A percentile compares a stretch with the other conserved stretches of the same genome.
Conservation (phyloP, 495 filamentous ascomycete species). For the Durotheca rogersii region DNA sequence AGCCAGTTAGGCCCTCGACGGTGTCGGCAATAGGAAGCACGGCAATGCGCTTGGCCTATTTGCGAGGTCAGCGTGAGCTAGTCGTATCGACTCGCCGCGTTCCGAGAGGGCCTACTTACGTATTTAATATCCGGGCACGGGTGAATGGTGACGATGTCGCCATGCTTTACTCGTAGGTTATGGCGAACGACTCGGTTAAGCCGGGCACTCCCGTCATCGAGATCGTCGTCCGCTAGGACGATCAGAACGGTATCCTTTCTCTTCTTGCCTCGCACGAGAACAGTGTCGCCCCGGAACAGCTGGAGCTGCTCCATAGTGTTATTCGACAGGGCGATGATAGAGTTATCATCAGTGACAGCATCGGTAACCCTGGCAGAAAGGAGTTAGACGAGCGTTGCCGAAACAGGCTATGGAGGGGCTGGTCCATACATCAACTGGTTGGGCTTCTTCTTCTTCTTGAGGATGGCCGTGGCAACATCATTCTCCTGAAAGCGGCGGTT, state of each 20-base stretch:
- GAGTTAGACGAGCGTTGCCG: slow-evolving; percentile 39
- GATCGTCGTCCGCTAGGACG: slow-evolving; percentile 93
- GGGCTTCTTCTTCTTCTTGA: slow-evolving; percentile 99
- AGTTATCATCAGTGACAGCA: slow-evolving; percentile 98
- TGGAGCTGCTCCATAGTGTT: slow-evolving; percentile 98
- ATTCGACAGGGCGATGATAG: slow-evolving; percentile 95
- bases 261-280: slow-evolving; percentile 98
- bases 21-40: slow-evolving; percentile 98
- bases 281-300: slow-evolving; percentile 97
- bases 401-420: slow-evolving; percentile 1
- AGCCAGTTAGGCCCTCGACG: slow-evolving; percentile 94
- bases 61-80: slow-evolving; percentile 19
- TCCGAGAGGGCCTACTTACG: slow-evolving; percentile 56
- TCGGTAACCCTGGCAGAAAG: slow-evolving; percentile 77
- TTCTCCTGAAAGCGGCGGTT: slow-evolving; percentile 61
- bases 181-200: slow-evolving; percentile 98
- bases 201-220: slow-evolving; percentile 93
- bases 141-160: slow-evolving; percentile 94
- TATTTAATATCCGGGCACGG: slow-evolving; percentile 99
- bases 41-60: slow-evolving; percentile 94
- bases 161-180: slow-evolving; percentile 97
- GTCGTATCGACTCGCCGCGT: neutral
- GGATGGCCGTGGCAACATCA: slow-evolving; percentile 93
- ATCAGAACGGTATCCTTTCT: slow-evolving; percentile 98
- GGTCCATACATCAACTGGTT: slow-evolving; percentile 91